Base-by-base conservation (phyloP, 176 grass and related monocot species). In the Puya raimondii region DNA sequence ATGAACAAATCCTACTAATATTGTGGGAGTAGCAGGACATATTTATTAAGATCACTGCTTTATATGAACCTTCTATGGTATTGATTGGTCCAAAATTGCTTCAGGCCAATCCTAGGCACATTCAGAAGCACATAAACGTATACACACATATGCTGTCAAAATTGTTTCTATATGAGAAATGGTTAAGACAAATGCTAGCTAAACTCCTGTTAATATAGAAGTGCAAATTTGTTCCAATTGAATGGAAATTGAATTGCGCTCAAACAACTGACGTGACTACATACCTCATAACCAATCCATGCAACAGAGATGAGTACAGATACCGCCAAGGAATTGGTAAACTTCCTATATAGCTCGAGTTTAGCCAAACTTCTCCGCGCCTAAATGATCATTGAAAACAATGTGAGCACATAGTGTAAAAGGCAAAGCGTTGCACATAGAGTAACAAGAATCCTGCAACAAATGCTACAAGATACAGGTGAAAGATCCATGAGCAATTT, bases 201-300 rank as follows among this genome's bases (percentile, higher is more conserved):
- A 42, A 42, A 42, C 33, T 42, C 33, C 33, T 42, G 33, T 42
- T 42, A 42, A 42, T 42, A 42, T 42, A 42, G 33, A 42, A 42
- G 4, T 42, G 4, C 33, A 42, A 42, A 42, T 7, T 42, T 42
- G 33, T 42, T 42, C 33, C 33, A 42, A 42, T 42, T 42, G 33
- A 42, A 42, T 42, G 33, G 33, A 42, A 42, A 42, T 42, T 42
- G 33, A 42, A 42, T 42, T 21, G n/a, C 51, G 9, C 13, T 69
- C 42, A 50, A 69, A 82, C 4, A 79, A 75, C 73, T 65, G 63
- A 79, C 52, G 57, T 1, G 61, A 42, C 74, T 48, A 50, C 13
- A 87, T 93, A 99, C 94, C 94, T 99, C 94, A 84, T 93, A 99
- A 70, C 94, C 94, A 82, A 93, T 99, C 94, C 94, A 99, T 51